Evolutionary conservation across 495 filamentous ascomycete genomes (phyloP).

Genomic region (Penicillium odoratum): DNA sequence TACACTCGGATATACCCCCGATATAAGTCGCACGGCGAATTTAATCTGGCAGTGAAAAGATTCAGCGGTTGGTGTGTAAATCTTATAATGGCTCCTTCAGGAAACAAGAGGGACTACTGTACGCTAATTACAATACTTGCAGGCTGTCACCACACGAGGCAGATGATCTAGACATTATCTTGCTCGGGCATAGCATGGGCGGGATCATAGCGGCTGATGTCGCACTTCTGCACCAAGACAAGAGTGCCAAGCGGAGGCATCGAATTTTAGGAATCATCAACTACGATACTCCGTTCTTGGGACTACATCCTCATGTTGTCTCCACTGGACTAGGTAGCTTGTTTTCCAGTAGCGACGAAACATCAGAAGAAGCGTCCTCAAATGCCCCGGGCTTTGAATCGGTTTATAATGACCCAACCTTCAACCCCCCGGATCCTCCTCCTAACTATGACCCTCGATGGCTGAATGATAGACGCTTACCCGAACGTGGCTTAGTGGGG

Average conservation of each 20-base stretch:
- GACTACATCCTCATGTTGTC: slow-evolving; percentile 86
- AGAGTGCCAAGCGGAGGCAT: slow-evolving; percentile 46
- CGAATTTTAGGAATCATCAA: slow-evolving; percentile 79
- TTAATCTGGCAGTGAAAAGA: slow-evolving; percentile 71
- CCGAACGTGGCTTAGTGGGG: slow-evolving; percentile 63
- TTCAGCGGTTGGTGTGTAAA: slow-evolving; percentile 72
- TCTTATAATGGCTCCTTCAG: not conserved
- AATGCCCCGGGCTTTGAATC: slow-evolving; percentile 14
- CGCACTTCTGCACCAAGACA: slow-evolving; percentile 53
- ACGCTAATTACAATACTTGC: slow-evolving; percentile 7
- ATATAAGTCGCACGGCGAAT: slow-evolving; percentile 78
- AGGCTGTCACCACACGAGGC: slow-evolving; percentile 79
- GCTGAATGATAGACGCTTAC: slow-evolving; percentile 65
- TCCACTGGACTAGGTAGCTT: slow-evolving; percentile 75
- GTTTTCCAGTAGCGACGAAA: slow-evolving; percentile 56
- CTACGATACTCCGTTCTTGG: slow-evolving; percentile 84
- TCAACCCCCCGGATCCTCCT: slow-evolving; percentile 42
- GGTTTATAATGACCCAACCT: slow-evolving; percentile 47
- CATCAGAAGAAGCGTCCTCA: slow-evolving; percentile 23
- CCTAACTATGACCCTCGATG: slow-evolving; percentile 67
- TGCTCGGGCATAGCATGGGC: slow-evolving; percentile 90
- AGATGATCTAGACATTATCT: slow-evolving; percentile 70
- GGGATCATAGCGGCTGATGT: slow-evolving; percentile 82
- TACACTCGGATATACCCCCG: slow-evolving; percentile 91
- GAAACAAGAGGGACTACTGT: not conserved